These are phyloP conservation scores for Penicillium sp. DNA, from an alignment of 2,329 filamentous ascomycete genomes.

Conservation along the genomic window DNA sequence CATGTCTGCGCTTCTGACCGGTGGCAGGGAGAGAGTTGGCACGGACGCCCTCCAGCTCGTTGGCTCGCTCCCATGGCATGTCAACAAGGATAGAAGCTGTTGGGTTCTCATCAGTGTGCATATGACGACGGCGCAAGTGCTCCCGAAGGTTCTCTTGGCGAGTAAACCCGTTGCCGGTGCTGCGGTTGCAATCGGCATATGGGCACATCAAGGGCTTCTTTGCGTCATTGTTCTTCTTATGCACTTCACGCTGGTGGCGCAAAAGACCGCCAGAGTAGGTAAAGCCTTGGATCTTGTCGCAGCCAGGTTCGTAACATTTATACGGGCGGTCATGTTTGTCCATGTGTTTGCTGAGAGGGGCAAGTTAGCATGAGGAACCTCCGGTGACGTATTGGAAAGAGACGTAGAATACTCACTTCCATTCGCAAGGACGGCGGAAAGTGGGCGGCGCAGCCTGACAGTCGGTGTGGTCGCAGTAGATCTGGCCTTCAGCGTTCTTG, in stretches of 20 bases:
- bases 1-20: constrained; percentile 39
- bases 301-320: constrained; percentile 77
- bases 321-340: constrained; percentile 96
- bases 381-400: constrained; percentile 25
- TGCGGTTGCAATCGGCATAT: constrained; percentile 83
- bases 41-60: constrained; percentile 34
- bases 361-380: constrained; percentile 21
- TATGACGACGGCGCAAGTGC: constrained; percentile 88
- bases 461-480: constrained; percentile 69
- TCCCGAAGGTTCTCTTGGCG: constrained; percentile 93
- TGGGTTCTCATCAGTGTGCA: constrained; percentile 44
- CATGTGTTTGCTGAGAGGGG: constrained; percentile 79
- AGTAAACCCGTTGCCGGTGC: constrained; percentile 85
- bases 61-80: constrained; percentile 30
- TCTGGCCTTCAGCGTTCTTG: constrained; percentile 71
- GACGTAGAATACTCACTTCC: constrained; percentile 68
- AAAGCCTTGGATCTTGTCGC: constrained; percentile 89
- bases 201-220: constrained; percentile 88
- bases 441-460: constrained; percentile 66
- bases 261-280: constrained; percentile 91
- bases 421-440: constrained; percentile 87
- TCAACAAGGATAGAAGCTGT: constrained; percentile 24
- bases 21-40: constrained; percentile 31
- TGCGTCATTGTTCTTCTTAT: constrained; percentile 84
- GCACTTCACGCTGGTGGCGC: constrained; percentile 90